phyloP scores from a whole-genome alignment of 495 filamentous ascomycete species.

The Penicillium desertorum region DNA sequence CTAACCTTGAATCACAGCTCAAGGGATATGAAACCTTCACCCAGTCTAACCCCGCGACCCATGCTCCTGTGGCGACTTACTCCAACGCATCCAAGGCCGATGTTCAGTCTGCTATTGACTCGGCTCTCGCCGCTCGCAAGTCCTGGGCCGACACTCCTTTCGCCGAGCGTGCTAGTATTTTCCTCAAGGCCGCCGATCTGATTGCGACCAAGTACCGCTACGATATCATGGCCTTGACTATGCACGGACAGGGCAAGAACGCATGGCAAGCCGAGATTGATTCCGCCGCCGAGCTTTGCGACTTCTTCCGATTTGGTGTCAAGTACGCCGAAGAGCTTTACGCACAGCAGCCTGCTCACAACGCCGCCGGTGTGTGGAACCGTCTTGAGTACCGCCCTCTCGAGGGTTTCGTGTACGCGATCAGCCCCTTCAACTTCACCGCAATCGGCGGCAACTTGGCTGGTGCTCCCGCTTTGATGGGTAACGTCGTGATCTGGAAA shows the following conservation, averaged over 20 bases:
- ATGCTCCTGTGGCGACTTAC: slow-evolving; percentile 75
- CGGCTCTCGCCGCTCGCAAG: slow-evolving; percentile 77
- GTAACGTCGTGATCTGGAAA: slow-evolving; percentile 88
- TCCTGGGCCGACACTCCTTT: slow-evolving; percentile 82
- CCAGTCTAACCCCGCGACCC: slow-evolving; percentile 75
- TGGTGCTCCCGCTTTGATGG: slow-evolving; percentile 72
- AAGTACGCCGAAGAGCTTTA: slow-evolving; percentile 86
- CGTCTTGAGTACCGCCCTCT: slow-evolving; percentile 78
- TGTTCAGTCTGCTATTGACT: slow-evolving; percentile 71
- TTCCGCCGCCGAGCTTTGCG: slow-evolving; percentile 83
- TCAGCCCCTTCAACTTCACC: slow-evolving; percentile 88
- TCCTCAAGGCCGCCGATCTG: slow-evolving; percentile 89
- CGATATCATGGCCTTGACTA: slow-evolving; percentile 88
- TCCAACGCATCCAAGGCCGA: slow-evolving; percentile 71
- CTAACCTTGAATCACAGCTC: slow-evolving; percentile 24
- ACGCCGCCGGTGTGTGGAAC: slow-evolving; percentile 79
- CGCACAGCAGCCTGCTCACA: slow-evolving; percentile 75
- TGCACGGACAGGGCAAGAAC: slow-evolving; percentile 94
- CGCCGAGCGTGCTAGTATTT: slow-evolving; percentile 85
- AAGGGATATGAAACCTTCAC: slow-evolving; percentile 38
- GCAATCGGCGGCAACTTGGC: slow-evolving; percentile 81
- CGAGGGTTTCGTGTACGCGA: slow-evolving; percentile 84
- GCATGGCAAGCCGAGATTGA: slow-evolving; percentile 97
- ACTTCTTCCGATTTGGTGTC: slow-evolving; percentile 87
- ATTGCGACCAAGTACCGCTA: slow-evolving; percentile 88